phyloP scores from a whole-genome alignment of 805 yeast genomes.

The Lachancea quebecensis region DNA sequence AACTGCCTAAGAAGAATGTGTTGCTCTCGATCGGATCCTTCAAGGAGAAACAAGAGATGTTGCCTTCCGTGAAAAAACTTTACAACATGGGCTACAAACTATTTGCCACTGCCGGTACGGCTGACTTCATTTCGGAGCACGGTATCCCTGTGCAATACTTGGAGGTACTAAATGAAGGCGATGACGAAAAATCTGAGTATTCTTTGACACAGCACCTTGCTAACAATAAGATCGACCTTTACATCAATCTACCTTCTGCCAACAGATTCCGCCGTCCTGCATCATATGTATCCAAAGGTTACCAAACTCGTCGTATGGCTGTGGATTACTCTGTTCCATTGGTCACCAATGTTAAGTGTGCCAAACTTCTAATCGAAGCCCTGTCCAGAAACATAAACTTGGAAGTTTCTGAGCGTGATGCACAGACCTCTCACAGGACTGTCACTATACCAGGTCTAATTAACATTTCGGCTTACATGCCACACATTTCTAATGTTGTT shows the following conservation, averaged over 20 bases:
- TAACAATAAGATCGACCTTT: constrained; percentile 90
- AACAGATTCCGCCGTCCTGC: constrained; percentile 99
- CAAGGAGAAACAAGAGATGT: constrained; percentile 89
- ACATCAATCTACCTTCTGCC: constrained; percentile 93
- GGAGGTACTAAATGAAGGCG: constrained; percentile 69
- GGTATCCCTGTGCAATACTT: constrained; percentile 89
- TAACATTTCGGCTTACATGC: constrained; percentile 72
- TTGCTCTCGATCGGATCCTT: constrained; percentile 91
- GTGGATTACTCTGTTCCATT: constrained; percentile 97
- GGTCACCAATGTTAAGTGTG: constrained; percentile 96
- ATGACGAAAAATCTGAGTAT: constrained; percentile 77
- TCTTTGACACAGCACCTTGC: constrained; percentile 95
- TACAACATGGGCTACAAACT: constrained; percentile 79
- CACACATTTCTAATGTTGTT: constrained; percentile 45
- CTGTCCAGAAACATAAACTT: constrained; percentile 59
- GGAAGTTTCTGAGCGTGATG: constrained; percentile 70
- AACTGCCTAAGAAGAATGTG: constrained; percentile 89
- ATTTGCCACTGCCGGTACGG: constrained; percentile 98
- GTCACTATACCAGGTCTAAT: constrained; percentile 80
- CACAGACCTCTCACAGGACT: constrained; percentile 85
- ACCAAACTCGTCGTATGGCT: constrained; percentile 98
- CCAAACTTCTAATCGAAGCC: constrained; percentile 94
- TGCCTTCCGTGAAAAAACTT: constrained; percentile 79
- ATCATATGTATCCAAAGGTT: constrained; percentile 94
- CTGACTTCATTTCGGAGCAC: constrained; percentile 95